Evolutionary conservation across 192 early-diverging fungal genomes (phyloP).

Genomic region (Coemansia sp.): DNA sequence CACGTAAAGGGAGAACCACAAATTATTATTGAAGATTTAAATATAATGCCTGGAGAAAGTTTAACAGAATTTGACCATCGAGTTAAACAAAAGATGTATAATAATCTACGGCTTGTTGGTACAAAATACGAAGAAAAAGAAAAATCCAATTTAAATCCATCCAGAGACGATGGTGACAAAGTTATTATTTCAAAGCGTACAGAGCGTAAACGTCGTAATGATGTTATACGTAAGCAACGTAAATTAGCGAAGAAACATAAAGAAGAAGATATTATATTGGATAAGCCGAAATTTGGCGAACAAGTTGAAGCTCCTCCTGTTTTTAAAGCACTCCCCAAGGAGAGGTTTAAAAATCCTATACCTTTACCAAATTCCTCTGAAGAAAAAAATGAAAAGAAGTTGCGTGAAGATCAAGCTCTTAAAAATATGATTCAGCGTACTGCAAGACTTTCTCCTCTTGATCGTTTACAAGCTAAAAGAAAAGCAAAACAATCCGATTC

Average conservation of each 20-base stretch:
- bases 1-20: conserved; percentile 7
- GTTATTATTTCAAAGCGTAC: conserved; percentile 27
- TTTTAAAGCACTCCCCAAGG: conserved; percentile 46
- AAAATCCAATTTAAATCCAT: conserved; percentile 12
- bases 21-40: conserved; percentile 23
- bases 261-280: background rate
- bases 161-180: conserved; percentile 29
- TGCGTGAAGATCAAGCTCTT: conserved; percentile 32
- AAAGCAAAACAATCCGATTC: conserved; percentile 41
- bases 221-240: conserved; percentile 32
- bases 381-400: conserved; percentile 20
- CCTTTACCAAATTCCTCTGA: conserved; percentile 42
- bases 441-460: conserved; percentile 40
- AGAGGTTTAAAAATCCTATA: conserved; percentile 44
- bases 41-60: conserved; percentile 40
- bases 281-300: conserved; percentile 45
- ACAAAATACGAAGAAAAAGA: conserved; percentile 5
- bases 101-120: conserved; percentile 35
- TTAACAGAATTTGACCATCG: conserved; percentile 38
- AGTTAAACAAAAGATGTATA: conserved; percentile 39
- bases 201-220: conserved; percentile 31
- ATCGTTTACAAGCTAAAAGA: conserved; percentile 46
- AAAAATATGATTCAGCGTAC: conserved; percentile 52
- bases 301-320: conserved; percentile 49
- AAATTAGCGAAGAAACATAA: conserved; percentile 30